Percentiles rank a stretch among this genome's conserved stretches.
Conservation (phyloP, 768 basidiomycete species). For the Pisolithus tinctorius region DNA sequence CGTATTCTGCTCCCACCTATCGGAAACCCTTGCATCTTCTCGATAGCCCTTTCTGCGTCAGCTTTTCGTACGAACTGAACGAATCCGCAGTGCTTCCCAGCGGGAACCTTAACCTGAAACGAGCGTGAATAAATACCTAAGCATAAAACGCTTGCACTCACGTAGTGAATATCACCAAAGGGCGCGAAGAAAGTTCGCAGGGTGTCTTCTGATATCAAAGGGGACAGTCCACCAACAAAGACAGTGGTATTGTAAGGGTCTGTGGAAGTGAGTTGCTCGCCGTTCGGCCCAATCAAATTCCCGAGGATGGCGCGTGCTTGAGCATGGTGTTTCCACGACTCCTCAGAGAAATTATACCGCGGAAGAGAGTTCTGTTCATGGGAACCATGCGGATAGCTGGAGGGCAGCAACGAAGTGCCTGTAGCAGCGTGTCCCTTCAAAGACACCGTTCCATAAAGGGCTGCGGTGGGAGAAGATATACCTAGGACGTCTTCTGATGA, state of each 20-base stretch:
- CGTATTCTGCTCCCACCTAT: conserved; percentile 89
- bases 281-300: conserved; percentile 80
- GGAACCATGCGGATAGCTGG: conserved; percentile 38
- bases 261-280: conserved; percentile 78
- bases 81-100: conserved; percentile 93
- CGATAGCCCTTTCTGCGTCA: conserved; percentile 88
- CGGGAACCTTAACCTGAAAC: conserved; percentile 86
- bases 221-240: conserved; percentile 87
- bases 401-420: conserved; percentile 23
- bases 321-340: conserved; percentile 80
- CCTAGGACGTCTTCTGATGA: conserved; percentile 51
- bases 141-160: conserved; percentile 30
- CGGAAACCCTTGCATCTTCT: conserved; percentile 96
- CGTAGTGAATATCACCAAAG: conserved; percentile 92
- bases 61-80: conserved; percentile 91
- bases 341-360: conserved; percentile 58
- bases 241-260: conserved; percentile 97
- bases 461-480: conserved; percentile 37
- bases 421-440: conserved; percentile 22
- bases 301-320: conserved; percentile 79
- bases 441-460: conserved; percentile 37
- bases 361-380: conserved; percentile 35
- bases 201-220: conserved; percentile 86
- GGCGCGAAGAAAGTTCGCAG: conserved; percentile 85
- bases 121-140: conserved; percentile 4